Percentiles rank a stretch among this genome's conserved stretches.
Evolutionary conservation across 2,329 filamentous ascomycete species (phyloP).

Genomic region (Ceratocystis diversiconidia): DNA sequence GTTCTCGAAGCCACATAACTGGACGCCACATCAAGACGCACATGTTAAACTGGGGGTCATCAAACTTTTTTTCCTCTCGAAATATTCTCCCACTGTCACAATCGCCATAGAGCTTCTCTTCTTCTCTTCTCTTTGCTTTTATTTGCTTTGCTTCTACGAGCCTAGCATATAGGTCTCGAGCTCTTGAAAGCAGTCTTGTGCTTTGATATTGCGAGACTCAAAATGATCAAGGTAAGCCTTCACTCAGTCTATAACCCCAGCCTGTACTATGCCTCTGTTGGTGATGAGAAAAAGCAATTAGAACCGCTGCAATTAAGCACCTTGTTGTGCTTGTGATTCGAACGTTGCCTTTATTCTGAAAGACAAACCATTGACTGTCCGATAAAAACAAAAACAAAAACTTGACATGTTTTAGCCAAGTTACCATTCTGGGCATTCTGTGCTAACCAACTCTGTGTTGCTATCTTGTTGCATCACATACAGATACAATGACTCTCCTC

Average conservation of each 20-base stretch:
- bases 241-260: not conserved
- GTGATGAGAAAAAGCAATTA: constrained; percentile 31
- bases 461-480: constrained; percentile 8
- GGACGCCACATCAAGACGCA: constrained; percentile 8
- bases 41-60: constrained; percentile 1
- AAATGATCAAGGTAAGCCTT: constrained; percentile 18
- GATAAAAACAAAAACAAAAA: not conserved
- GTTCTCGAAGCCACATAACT: too few species aligned
- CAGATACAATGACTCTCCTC: constrained; percentile 28
- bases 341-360: constrained; percentile 22
- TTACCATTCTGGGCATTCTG: constrained; percentile 17
- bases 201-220: constrained; percentile 9
- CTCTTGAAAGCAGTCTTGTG: not conserved
- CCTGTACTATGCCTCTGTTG: constrained; percentile 11
- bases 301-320: constrained; percentile 39
- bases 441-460: constrained; percentile 2
- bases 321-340: constrained; percentile 31
- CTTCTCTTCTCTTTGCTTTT: not conserved
- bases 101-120: not conserved
- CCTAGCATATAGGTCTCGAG: not conserved
- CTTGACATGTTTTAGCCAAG: not conserved
- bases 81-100: not conserved
- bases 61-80: not conserved
- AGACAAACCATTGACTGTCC: not conserved
- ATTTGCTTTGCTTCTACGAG: not conserved